phyloP scores from a whole-genome alignment of 2,329 filamentous ascomycete species.

The Pleomassaria siparia region DNA sequence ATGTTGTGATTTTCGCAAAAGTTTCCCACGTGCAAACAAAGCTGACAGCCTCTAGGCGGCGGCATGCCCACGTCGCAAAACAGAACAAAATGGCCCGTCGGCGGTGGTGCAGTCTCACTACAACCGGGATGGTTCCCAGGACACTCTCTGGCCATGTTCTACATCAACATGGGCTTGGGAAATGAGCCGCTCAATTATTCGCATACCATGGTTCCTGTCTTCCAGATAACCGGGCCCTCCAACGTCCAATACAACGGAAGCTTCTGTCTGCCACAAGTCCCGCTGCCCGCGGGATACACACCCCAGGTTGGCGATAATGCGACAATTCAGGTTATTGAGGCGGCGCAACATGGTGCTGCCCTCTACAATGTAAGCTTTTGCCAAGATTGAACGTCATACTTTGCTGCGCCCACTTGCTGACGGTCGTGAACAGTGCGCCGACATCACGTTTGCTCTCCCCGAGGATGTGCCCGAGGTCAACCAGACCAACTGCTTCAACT shows the following conservation, averaged over 20 bases:
- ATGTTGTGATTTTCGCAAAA: constrained; percentile 47
- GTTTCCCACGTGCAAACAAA: background rate
- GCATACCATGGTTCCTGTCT: constrained; percentile 74
- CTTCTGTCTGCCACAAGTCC: constrained; percentile 87
- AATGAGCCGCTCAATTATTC: constrained; percentile 86
- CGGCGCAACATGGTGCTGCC: constrained; percentile 78
- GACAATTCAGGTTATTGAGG: constrained; percentile 85
- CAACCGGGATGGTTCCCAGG: constrained; percentile 97
- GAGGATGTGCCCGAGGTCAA: constrained; percentile 76
- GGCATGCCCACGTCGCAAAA: constrained; percentile 77
- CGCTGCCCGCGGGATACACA: constrained; percentile 70
- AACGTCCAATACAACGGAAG: constrained; percentile 85
- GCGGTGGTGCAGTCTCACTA: constrained; percentile 82
- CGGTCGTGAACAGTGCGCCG: constrained; percentile 70
- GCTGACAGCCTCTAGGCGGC: constrained; percentile 63
- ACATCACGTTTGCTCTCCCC: constrained; percentile 86
- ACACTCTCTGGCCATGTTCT: constrained; percentile 78
- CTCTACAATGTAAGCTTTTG: constrained; percentile 70
- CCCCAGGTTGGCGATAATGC: constrained; percentile 83
- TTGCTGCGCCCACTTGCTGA: background rate
- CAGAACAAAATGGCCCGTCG: constrained; percentile 87
- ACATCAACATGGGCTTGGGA: constrained; percentile 88
- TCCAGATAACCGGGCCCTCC: constrained; percentile 79
- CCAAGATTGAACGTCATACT: background rate
- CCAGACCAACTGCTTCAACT: constrained; percentile 85